Base-by-base conservation (phyloP, 768 basidiomycete species). In the Tylopilus sp. region DNA sequence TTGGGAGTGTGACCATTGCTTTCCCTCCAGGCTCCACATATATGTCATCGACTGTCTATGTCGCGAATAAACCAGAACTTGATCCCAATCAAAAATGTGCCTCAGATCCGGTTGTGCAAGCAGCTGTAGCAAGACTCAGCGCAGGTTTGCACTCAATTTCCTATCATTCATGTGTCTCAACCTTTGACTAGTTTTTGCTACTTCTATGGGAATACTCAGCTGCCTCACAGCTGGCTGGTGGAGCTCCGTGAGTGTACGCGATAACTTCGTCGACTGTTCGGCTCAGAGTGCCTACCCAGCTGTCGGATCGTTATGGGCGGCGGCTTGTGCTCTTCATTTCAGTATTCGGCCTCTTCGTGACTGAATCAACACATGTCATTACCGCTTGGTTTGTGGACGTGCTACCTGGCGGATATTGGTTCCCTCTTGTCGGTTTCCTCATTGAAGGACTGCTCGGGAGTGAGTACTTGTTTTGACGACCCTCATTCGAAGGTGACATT, bases 141-240 rank as follows among this genome's bases (percentile, higher is more conserved):
- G 77, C 86, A 59, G 76, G 87, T 86, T 58, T 47, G 81, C 70
- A 44, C 16, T 6, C 13, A 36, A 22, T 25, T 1, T 4, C 9
- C 12, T 16, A 0, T 40, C 28, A 17, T 45, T 48, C 3, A 13
- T 46, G n/a, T 49, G 16, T 44, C 34, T 57, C 6, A 55, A 48
- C 28, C 21, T 51, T n/a, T 22, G 14, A 16, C 2, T 59, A 91
- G 87, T 78, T 21, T 84, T 89, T 64, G 69, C 81, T 1, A 74
- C 84, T 3, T 73, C 78, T 10, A 82, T 82, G 72, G 93, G 93
- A 10, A 68, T 91, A 46, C 72, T 96, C 30, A 78, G 83, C 29
- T 88, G 89, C 56, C 63, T 94, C 30, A 92, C 91, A 3, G 85
- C 86, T 13, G 89, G 82, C 3, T 94, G 85, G 81, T 96, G 93